phyloP scores from a whole-genome alignment of 2,329 filamentous ascomycete genomes.

The Xylariaceae sp. region DNA sequence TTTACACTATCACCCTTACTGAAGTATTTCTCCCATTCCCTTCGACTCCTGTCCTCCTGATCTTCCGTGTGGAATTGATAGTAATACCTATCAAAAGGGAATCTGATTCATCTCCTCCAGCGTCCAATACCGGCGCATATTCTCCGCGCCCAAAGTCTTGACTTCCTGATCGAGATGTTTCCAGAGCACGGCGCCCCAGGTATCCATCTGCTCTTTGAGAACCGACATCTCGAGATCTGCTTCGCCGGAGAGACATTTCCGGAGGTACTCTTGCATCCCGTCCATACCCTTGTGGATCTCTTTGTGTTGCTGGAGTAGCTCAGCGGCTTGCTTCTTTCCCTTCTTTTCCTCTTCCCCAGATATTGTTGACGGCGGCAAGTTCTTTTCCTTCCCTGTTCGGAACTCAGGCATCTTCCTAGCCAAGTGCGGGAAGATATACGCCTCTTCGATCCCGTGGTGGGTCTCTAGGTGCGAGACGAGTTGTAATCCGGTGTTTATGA shows the following conservation, averaged over 20 bases:
- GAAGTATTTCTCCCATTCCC: too few relatives aligned
- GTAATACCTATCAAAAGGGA: slow-evolving; percentile 53
- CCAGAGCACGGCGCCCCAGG: slow-evolving; percentile 76
- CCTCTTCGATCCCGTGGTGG: slow-evolving; percentile 83
- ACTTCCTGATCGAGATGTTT: slow-evolving; percentile 83
- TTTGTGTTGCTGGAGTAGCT: slow-evolving; percentile 70
- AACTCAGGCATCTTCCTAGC: slow-evolving; percentile 79
- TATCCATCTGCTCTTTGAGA: slow-evolving; percentile 69
- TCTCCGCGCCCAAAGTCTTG: slow-evolving; percentile 70
- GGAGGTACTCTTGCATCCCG: slow-evolving; percentile 61
- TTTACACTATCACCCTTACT: too few relatives aligned
- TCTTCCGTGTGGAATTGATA: too few relatives aligned
- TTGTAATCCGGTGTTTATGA: slow-evolving; percentile 63
- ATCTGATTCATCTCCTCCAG: slow-evolving; percentile 68
- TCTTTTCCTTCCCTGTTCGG: slow-evolving; percentile 29
- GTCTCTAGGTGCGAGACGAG: slow-evolving; percentile 67
- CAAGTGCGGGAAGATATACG: slow-evolving; percentile 73
- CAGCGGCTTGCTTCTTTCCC: slow-evolving; percentile 41
- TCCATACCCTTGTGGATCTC: slow-evolving; percentile 76
- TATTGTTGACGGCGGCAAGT: neutral
- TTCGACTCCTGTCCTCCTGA: too few relatives aligned
- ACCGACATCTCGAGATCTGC: slow-evolving; percentile 51
- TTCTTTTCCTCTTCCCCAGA: slow-evolving; percentile 13
- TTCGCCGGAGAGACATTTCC: slow-evolving; percentile 59
- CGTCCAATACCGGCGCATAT: slow-evolving; percentile 82